These are phyloP conservation scores for Dothistroma septosporum DNA, from an alignment of 2,329 filamentous ascomycete species.

Conservation along the genomic window DNA sequence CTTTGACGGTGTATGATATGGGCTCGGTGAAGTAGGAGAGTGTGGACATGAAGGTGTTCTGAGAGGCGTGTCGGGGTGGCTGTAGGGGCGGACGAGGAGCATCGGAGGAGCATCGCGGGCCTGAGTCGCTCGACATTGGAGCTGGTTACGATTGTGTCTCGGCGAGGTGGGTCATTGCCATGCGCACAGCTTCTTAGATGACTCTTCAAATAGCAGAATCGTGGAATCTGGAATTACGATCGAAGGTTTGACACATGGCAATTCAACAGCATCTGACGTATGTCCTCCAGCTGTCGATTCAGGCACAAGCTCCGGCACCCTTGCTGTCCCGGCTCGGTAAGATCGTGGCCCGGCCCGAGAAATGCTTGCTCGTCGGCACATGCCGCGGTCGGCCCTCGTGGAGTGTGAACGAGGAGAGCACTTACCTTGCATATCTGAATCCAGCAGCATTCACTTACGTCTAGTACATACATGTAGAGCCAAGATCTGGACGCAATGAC, in stretches of 20 bases:
- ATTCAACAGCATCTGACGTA: background rate
- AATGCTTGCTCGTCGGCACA: background rate
- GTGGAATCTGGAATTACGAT: background rate
- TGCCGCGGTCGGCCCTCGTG: no score
- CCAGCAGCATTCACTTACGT: no score
- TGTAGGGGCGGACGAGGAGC: conserved; percentile 12
- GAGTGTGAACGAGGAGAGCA: no score
- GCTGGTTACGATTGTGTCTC: background rate
- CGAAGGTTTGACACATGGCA: background rate
- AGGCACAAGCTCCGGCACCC: background rate
- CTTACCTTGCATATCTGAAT: no score
- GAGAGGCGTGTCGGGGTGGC: conserved; percentile 25
- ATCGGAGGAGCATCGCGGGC: conserved; percentile 6
- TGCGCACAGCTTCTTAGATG: background rate
- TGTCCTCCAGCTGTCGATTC: background rate
- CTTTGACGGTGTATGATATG: conserved; percentile 46
- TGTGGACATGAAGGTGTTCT: conserved; percentile 26
- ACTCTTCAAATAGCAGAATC: background rate
- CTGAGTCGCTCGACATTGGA: conserved; percentile 7
- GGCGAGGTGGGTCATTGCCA: background rate
- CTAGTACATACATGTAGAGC: no score
- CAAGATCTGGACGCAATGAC: no score
- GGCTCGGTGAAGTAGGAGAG: conserved; percentile 48
- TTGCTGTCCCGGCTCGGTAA: background rate
- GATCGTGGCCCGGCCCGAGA: background rate